Base-by-base conservation (phyloP, 805 yeast species). In the Tanozyma kutaoensis region DNA sequence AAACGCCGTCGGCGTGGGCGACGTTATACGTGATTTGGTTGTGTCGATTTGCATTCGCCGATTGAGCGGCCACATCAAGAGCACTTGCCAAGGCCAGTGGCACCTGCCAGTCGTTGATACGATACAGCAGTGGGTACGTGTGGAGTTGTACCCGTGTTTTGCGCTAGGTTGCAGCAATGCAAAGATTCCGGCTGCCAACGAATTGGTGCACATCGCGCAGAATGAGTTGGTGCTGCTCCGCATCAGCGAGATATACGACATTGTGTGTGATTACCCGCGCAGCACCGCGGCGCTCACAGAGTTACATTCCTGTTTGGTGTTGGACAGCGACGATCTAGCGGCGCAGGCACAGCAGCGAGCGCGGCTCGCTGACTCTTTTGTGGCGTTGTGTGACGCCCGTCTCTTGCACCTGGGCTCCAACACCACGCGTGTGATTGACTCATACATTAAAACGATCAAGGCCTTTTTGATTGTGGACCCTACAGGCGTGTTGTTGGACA, bases 401-500 rank as follows among this genome's bases (percentile, higher is more conserved):
- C 44, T 85, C 8, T 55, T 86, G 13, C 91, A 82, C 40, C 77
- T 93, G 3, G 94, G 95, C 13, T 67, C 78, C 1, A 72, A 78
- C 37, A 88, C 97, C 0, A 62, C 65, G 4, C 81, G 75, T 27
- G 72, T 84, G 6, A 66, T 88, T 15, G 51, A 69, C 2, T 69
- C 66, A 28, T 88, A 81, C 43, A 72, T 79, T 4, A 68, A 72
- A 11, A 71, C 86, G 1, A 76, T 86, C 24, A 63, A 71, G 35
- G 63, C 85, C 0, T 82, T 88, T 32, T 46, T 76, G 15, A 52
- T 75, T 0, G 57, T 91, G n/a, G 97, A 88, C 40, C 93, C 94
- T 5, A 62, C 80, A 21, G 95, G 95, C 0, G 88, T 82, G 1
- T 52, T 86, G 17, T 55, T 86, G 6, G 93, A 80, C 43, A 70